These are phyloP conservation scores for Blastocystis hominis DNA, from an alignment of 352 stramenopile genomes.

Conservation along the genomic window DNA sequence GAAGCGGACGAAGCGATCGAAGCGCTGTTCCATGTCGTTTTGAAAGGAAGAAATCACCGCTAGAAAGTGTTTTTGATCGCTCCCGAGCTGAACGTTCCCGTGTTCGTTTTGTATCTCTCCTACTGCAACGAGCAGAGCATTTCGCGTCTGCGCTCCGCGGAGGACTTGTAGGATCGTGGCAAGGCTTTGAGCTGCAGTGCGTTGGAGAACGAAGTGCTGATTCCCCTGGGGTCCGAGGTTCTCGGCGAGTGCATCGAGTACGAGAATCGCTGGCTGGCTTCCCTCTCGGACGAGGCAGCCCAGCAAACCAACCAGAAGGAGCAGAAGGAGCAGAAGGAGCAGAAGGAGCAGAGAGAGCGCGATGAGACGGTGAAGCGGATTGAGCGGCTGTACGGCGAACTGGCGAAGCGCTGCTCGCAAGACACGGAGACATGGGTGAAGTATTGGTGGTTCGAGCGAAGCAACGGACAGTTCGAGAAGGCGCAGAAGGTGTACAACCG, in stretches of 20 bases:
- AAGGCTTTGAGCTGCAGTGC: not conserved
- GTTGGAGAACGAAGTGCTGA: constrained; percentile 25
- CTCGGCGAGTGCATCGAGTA: constrained; percentile 7
- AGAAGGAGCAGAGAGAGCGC: not conserved
- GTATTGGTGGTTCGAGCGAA: constrained; percentile 3
- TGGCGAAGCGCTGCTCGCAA: not conserved
- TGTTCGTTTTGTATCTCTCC: constrained; percentile 44
- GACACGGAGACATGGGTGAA: not conserved
- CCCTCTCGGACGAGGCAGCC: not conserved
- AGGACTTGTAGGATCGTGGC: not conserved
- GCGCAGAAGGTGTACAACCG: constrained; percentile 11
- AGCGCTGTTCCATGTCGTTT: not conserved
- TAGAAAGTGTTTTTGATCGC: constrained; percentile 1
- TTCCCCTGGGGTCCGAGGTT: constrained; percentile 1
- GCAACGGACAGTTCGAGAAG: not conserved
- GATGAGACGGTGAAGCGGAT: not conserved
- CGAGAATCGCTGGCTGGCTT: not conserved
- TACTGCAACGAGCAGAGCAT: constrained; percentile 4
- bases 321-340: not conserved
- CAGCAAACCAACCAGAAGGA: not conserved
- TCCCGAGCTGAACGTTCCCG: constrained; percentile 16
- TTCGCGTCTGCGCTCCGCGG: not conserved
- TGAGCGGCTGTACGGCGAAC: constrained; percentile 2
- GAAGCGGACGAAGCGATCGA: not conserved
- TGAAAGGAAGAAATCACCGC: not conserved